Conservation (phyloP, 2,329 filamentous ascomycete species). For the Thyridium curvatum region DNA sequence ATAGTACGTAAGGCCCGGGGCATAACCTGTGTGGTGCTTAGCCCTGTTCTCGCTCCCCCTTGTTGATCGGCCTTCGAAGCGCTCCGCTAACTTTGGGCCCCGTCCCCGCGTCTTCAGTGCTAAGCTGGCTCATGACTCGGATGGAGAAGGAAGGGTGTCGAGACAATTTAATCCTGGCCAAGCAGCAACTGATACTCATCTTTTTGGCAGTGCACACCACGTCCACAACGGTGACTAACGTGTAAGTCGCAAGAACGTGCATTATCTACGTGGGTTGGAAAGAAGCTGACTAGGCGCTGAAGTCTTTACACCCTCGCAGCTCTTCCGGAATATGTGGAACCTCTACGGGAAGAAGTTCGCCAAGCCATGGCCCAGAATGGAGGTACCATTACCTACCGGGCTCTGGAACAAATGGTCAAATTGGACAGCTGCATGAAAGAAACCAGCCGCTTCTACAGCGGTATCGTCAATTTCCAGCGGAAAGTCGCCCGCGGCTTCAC, state of each 20-base stretch:
- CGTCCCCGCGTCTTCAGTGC: too few species aligned
- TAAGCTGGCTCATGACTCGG: too few species aligned
- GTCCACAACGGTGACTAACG: constrained; percentile 36
- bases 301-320: constrained; percentile 45
- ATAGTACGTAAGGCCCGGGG: too few species aligned
- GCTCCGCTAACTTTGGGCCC: too few species aligned
- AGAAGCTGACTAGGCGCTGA: neutral
- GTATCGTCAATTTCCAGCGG: constrained; percentile 29
- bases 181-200: constrained; percentile 18
- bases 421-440: constrained; percentile 24
- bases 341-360: constrained; percentile 44
- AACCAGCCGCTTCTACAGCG: constrained; percentile 12
- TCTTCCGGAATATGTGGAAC: constrained; percentile 40
- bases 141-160: neutral
- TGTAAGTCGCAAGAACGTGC: constrained; percentile 16
- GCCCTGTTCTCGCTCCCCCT: too few species aligned
- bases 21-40: too few species aligned
- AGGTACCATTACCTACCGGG: constrained; percentile 17
- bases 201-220: constrained; percentile 49
- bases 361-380: constrained; percentile 25
- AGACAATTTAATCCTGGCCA: neutral
- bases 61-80: too few species aligned
- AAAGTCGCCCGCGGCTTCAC: constrained; percentile 25
- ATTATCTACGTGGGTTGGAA: neutral
- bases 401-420: constrained; percentile 24